Percentiles rank a stretch among this genome's conserved stretches.
phyloP scores from a whole-genome alignment of 1,284 basidiomycete genomes.

The Puccinia horiana region DNA sequence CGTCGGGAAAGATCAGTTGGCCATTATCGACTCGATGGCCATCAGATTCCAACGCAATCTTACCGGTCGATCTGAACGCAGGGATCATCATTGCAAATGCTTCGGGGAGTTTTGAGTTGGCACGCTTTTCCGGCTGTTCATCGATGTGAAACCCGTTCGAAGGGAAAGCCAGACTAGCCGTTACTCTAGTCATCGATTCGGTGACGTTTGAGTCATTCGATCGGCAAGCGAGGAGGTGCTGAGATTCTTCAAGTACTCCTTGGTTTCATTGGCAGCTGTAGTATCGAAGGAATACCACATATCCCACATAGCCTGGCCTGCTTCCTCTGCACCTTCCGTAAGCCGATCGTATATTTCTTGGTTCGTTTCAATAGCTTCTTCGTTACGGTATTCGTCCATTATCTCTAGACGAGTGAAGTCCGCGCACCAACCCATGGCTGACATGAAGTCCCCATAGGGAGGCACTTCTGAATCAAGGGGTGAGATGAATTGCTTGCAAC shows the following conservation, averaged over 20 bases:
- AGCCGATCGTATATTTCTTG: background rate
- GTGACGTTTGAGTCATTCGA: background rate
- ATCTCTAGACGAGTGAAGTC: background rate
- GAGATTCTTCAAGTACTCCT: background rate
- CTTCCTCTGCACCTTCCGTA: slow-evolving; percentile 6
- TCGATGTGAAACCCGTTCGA: background rate
- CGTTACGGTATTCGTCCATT: background rate
- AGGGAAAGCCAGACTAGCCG: slow-evolving; percentile 10
- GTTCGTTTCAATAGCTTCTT: background rate
- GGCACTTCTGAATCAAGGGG: background rate
- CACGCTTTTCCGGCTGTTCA: background rate
- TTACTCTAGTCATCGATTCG: background rate
- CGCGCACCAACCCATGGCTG: background rate
- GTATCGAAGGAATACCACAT: background rate
- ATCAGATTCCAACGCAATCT: background rate
- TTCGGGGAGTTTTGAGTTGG: background rate
- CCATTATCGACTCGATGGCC: slow-evolving; percentile 15
- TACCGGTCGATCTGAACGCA: slow-evolving; percentile 4
- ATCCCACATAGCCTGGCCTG: background rate
- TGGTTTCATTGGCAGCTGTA: background rate
- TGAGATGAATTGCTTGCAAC: background rate
- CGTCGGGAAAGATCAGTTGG: background rate
- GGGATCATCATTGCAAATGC: background rate
- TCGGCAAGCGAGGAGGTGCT: background rate
- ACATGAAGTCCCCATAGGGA: background rate